These are phyloP conservation scores for Rutidosis leptorrhynchoides DNA, from an alignment of 129 eudicot species.

Conservation along the genomic window DNA sequence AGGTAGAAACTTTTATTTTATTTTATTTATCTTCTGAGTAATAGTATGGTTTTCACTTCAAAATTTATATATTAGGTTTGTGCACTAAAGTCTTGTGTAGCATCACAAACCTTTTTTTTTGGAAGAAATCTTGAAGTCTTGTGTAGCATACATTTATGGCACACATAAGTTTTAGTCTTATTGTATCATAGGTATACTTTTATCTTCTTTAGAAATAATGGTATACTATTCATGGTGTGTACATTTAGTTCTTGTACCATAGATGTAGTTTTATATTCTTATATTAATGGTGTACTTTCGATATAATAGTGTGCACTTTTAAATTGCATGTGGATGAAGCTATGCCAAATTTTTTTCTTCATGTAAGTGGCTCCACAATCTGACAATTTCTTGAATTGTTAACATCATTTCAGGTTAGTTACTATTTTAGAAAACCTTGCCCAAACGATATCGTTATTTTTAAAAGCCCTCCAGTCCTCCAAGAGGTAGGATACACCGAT, in stretches of 20 bases:
- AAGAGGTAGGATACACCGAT: slow-evolving; percentile 89
- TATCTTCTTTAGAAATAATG: not conserved
- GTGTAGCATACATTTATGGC: slow-evolving; percentile 7
- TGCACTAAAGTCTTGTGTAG: not conserved
- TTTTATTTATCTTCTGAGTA: not conserved
- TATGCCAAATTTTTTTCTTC: not conserved
- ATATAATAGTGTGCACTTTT: not conserved
- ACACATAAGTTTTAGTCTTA: not conserved
- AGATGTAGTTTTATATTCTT: not conserved
- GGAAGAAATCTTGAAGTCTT: not conserved
- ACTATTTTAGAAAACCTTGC: slow-evolving; percentile 91
- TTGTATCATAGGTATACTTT: slow-evolving; percentile 3
- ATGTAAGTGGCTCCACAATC: not conserved
- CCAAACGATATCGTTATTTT: slow-evolving; percentile 91
- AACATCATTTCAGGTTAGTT: slow-evolving; percentile 61
- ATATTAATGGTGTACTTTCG: not conserved
- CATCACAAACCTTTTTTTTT: not conserved
- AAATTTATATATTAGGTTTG: not conserved
- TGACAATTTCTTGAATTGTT: not conserved
- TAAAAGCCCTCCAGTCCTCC: slow-evolving; percentile 93
- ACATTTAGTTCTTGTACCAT: slow-evolving; percentile 11
- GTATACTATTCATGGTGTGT: not conserved
- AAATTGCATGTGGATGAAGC: slow-evolving; percentile 12
- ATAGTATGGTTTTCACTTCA: not conserved
- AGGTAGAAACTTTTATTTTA: slow-evolving; percentile 38